These are phyloP conservation scores for Ensete ventricosum DNA, from an alignment of 176 grass and related monocot species.

Conservation along the genomic window DNA sequence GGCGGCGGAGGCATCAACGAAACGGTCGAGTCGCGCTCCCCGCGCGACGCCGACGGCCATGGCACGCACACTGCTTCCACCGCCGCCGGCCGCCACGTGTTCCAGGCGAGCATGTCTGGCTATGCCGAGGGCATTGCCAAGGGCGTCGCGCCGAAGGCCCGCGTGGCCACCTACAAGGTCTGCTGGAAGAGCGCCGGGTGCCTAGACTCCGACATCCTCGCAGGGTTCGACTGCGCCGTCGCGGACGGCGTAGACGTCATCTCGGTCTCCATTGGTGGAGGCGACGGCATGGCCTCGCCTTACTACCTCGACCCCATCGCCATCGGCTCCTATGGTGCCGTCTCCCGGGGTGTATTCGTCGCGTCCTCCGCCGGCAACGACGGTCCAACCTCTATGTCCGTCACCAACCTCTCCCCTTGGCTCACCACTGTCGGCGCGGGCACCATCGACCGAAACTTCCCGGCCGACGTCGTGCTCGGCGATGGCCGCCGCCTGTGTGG, in stretches of 20 bases:
- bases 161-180: slow-evolving; percentile 83
- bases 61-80: slow-evolving; percentile 81
- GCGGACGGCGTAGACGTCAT: slow-evolving; percentile 88
- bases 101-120: slow-evolving; percentile 67
- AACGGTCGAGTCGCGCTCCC: slow-evolving; percentile 65
- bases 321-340: slow-evolving; percentile 70
- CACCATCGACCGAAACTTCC: slow-evolving; percentile 87
- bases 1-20: slow-evolving; percentile 40
- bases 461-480: slow-evolving; percentile 60
- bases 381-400: slow-evolving; percentile 60
- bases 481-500: slow-evolving; percentile 55
- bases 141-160: slow-evolving; percentile 86
- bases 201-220: slow-evolving; percentile 93
- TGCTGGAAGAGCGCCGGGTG: slow-evolving; percentile 87
- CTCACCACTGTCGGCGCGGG: slow-evolving; percentile 80
- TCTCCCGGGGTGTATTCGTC: slow-evolving; percentile 63
- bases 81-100: slow-evolving; percentile 72
- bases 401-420: slow-evolving; percentile 90
- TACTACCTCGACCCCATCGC: slow-evolving; percentile 94
- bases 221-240: slow-evolving; percentile 82
- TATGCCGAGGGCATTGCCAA: slow-evolving; percentile 77
- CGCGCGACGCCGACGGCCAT: slow-evolving; percentile 85
- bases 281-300: slow-evolving; percentile 44
- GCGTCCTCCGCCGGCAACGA: slow-evolving; percentile 90
- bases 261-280: slow-evolving; percentile 82